Percentiles rank a stretch among this genome's conserved stretches.
phyloP scores from a whole-genome alignment of 768 basidiomycete genomes.

The Termitomyces sp. region DNA sequence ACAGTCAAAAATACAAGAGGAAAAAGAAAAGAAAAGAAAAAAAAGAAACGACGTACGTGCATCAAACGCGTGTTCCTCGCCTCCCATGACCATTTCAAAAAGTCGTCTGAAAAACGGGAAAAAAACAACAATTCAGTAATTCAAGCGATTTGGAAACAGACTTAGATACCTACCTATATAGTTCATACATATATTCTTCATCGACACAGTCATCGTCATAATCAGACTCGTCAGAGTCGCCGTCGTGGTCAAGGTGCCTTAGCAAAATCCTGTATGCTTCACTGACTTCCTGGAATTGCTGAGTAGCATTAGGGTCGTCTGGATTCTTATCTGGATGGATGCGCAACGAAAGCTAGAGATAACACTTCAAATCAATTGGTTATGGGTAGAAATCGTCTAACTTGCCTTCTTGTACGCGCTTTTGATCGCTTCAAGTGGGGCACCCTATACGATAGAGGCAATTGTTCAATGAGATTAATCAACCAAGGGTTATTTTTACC shows the following conservation, averaged over 20 bases:
- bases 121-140: constrained; percentile 2
- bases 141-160: background rate
- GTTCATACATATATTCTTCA: constrained; percentile 19
- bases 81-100: constrained; percentile 40
- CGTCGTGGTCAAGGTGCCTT: constrained; percentile 41
- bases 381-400: background rate
- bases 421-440: constrained; percentile 61
- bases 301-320: constrained; percentile 57
- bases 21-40: too few species aligned
- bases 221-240: constrained; percentile 25
- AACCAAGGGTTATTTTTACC: constrained; percentile 26
- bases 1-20: background rate
- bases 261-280: constrained; percentile 63
- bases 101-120: constrained; percentile 17
- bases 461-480: background rate
- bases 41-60: constrained; percentile 3
- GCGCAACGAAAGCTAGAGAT: constrained; percentile 48
- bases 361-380: background rate
- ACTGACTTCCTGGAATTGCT: constrained; percentile 62
- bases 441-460: constrained; percentile 37
- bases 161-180: constrained; percentile 36
- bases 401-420: constrained; percentile 63
- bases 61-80: constrained; percentile 16
- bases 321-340: constrained; percentile 80
- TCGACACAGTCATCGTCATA: constrained; percentile 31